Base-by-base conservation (phyloP, 257 asterid genomes). In the Orobanche coerulescens region DNA sequence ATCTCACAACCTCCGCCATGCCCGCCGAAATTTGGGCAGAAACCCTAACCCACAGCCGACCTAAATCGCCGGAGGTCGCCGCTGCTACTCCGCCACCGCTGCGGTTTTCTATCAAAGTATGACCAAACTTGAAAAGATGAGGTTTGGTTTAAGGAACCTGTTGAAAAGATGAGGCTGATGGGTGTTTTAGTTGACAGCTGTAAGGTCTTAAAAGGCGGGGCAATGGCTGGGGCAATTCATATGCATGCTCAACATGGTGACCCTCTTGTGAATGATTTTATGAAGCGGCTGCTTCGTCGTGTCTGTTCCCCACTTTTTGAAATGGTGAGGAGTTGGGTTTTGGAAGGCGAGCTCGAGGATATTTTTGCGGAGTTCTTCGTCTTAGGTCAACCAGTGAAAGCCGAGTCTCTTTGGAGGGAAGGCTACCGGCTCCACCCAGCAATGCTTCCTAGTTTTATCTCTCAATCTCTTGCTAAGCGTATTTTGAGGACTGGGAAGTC, bases 161-260 rank as follows among this genome's bases (percentile, higher is more conserved):
- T 85, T 74, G 95, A 89, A 68, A 93, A 89, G 92, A 93, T 93
- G 99, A 81, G 92, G 75, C 78, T 93, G 64, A 93, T 93, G 97
- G 99, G 97, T 62, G 96, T 93, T 75, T 75, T 93, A 71, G 97
- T 83, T 55, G 99, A 93, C 56, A 84, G 86, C 72, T 93, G 99
- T 71, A 86, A 81, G 84, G 85, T 86, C 68, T 64, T 93, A 66
- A 93, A 86, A 73, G 99, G 99, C 50, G 99, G 99, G 63, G 91
- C 97, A 57, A 93, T 93, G 99, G 96, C 99, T 60, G 97, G 99
- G 74, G 95, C 94, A 49, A 93, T 93, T 69, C 99, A 93, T 70
- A 80, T 86, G 83, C 97, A 87, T 66, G 99, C 97, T 23, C 94
- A 89, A 47, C 97, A 93, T 74, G 99, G 99, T 5, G 99, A 93